Conservation (phyloP, 768 basidiomycete species). For the Lentinus tigrinus region DNA sequence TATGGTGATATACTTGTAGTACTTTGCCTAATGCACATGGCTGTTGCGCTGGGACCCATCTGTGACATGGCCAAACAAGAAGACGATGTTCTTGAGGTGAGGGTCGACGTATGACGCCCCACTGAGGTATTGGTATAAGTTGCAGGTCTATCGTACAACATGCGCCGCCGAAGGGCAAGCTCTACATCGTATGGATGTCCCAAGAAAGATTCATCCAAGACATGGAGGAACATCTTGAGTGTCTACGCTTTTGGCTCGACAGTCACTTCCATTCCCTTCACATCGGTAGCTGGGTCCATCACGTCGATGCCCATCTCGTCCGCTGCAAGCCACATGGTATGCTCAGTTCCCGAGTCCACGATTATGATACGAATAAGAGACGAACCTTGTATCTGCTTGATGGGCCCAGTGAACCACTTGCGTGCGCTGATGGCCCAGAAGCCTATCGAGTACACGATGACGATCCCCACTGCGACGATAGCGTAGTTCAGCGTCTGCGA, state of each 20-base stretch:
- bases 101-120: too few species aligned
- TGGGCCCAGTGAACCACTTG: constrained; percentile 71
- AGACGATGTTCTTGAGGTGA: too few species aligned
- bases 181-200: neutral
- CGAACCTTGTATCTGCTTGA: constrained; percentile 62
- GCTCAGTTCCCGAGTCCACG: neutral
- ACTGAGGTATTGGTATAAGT: too few species aligned
- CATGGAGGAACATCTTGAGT: neutral
- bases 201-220: neutral
- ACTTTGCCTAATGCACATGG: too few species aligned
- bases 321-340: constrained; percentile 29
- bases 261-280: neutral
- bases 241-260: neutral
- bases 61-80: too few species aligned
- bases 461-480: constrained; percentile 74
- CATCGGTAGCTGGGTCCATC: constrained; percentile 32
- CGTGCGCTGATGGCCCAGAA: constrained; percentile 72
- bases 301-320: constrained; percentile 52
- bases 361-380: neutral
- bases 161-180: too few species aligned
- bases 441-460: constrained; percentile 59
- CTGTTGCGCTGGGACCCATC: too few species aligned
- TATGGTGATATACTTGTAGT: too few species aligned
- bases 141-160: too few species aligned
- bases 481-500: constrained; percentile 75